Evolutionary conservation across 1,284 basidiomycete species (phyloP).

Genomic region (Coniferiporia sulphurascens): DNA sequence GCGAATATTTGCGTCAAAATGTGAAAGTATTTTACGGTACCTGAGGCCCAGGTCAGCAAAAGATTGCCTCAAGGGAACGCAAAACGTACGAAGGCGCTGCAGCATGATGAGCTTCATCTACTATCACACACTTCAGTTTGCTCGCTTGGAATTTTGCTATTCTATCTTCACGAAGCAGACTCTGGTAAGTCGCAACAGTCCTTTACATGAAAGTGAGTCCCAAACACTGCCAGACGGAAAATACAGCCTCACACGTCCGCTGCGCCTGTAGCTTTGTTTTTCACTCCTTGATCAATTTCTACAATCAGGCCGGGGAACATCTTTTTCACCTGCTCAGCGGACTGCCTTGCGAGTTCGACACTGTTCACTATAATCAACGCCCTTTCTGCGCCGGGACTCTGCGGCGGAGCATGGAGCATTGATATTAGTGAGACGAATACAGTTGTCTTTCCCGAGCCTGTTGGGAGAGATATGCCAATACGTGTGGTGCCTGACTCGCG

Average conservation of each 20-base stretch:
- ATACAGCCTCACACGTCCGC: conserved; percentile 73
- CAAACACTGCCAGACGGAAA: conserved; percentile 3
- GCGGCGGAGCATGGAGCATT: conserved; percentile 42
- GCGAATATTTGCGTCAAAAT: conserved; percentile 63
- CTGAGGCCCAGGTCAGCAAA: conserved; percentile 32
- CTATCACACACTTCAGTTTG: conserved; percentile 75
- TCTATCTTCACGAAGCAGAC: conserved; percentile 62
- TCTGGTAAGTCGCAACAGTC: conserved; percentile 92
- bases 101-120: conserved; percentile 95
- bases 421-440: conserved; percentile 83
- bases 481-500: conserved; percentile 52
- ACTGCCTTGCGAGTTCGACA: conserved; percentile 85
- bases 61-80: conserved; percentile 1
- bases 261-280: conserved; percentile 69
- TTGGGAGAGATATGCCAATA: conserved; percentile 91
- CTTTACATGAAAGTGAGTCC: conserved; percentile 34
- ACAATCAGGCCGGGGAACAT: conserved; percentile 75
- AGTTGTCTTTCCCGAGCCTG: conserved; percentile 91
- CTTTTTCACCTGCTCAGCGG: conserved; percentile 66
- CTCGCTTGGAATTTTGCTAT: conserved; percentile 78
- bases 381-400: conserved; percentile 42
- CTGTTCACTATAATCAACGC: conserved; percentile 85
- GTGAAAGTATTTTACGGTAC: conserved; percentile 73
- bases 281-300: conserved; percentile 88
- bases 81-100: conserved; percentile 77